These are phyloP conservation scores for Ogataea zsoltii DNA, from an alignment of 805 yeast genomes.

Conservation along the genomic window DNA sequence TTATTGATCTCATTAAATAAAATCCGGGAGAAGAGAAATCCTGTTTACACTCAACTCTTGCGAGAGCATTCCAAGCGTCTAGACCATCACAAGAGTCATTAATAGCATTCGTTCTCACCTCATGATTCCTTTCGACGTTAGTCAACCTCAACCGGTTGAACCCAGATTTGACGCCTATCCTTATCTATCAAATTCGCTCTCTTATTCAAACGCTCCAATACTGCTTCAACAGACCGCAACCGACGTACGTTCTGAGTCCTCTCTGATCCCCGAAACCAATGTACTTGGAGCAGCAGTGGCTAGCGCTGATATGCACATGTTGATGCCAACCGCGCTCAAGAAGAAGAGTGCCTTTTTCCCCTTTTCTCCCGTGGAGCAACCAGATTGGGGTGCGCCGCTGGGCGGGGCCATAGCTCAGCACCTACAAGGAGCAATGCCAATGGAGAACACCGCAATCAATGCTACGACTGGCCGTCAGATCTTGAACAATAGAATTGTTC, in stretches of 20 bases:
- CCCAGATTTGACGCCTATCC: slow-evolving; percentile 6
- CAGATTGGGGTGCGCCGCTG: neutral
- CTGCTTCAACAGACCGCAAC: neutral
- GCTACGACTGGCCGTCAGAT: neutral
- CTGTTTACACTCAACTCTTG: too few species aligned
- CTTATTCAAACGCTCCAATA: slow-evolving; percentile 2
- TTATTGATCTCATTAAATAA: too few species aligned
- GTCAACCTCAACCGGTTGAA: slow-evolving; percentile 7
- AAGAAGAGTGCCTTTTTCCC: slow-evolving; percentile 9
- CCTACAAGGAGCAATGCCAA: too few species aligned
- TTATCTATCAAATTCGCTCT: neutral
- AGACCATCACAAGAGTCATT: neutral
- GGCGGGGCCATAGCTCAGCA: too few species aligned
- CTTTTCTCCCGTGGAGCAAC: slow-evolving; percentile 2
- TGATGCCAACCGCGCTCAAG: neutral
- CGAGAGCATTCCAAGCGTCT: neutral
- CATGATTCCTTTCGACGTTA: slow-evolving; percentile 10
- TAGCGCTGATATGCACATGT: neutral
- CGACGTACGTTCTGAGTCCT: neutral
- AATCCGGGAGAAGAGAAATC: too few species aligned
- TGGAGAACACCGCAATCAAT: neutral
- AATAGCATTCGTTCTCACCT: neutral
- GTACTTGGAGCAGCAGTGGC: neutral
- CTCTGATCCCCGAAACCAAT: neutral
- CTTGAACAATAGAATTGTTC: slow-evolving; percentile 17